Conservation (phyloP, 1,139 yeast species). For the Debaryomyces psychrophilus region DNA sequence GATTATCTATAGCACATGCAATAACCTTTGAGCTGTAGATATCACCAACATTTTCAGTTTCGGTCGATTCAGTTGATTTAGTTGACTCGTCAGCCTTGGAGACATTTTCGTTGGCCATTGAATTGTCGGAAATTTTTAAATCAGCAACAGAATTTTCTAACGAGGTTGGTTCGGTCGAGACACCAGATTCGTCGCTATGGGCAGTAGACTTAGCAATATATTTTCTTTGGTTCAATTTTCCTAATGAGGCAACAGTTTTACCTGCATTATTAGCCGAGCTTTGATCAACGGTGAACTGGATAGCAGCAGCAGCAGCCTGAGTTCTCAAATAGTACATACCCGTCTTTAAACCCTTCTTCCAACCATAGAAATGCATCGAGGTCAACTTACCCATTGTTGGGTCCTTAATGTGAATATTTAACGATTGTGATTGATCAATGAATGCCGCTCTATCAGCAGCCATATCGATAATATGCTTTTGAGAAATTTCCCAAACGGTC, state of each 20-base stretch:
- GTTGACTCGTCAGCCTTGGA: constrained; percentile 19
- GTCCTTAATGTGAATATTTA: constrained; percentile 81
- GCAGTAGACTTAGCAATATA: constrained; percentile 42
- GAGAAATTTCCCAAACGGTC: constrained; percentile 97
- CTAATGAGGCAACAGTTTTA: constrained; percentile 53
- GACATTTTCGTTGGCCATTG: constrained; percentile 17
- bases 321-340: constrained; percentile 96
- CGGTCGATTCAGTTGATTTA: constrained; percentile 23
- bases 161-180: constrained; percentile 54
- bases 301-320: constrained; percentile 65
- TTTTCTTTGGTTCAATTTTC: constrained; percentile 57
- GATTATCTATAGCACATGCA: constrained; percentile 96
- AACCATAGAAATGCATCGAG: constrained; percentile 96
- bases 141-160: constrained; percentile 53
- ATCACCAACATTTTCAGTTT: constrained; percentile 50
- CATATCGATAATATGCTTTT: constrained; percentile 85
- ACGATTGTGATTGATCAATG: constrained; percentile 92
- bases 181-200: constrained; percentile 34
- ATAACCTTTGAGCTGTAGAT: constrained; percentile 90
- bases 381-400: constrained; percentile 95
- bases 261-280: constrained; percentile 47
- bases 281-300: constrained; percentile 60
- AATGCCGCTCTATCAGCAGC: constrained; percentile 94
- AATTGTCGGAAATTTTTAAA: constrained; percentile 33
- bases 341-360: constrained; percentile 96